A percentile compares a stretch with the other conserved stretches of the same genome.
phyloP scores from a whole-genome alignment of 2,329 filamentous ascomycete species.

The Diaporthe sp. region DNA sequence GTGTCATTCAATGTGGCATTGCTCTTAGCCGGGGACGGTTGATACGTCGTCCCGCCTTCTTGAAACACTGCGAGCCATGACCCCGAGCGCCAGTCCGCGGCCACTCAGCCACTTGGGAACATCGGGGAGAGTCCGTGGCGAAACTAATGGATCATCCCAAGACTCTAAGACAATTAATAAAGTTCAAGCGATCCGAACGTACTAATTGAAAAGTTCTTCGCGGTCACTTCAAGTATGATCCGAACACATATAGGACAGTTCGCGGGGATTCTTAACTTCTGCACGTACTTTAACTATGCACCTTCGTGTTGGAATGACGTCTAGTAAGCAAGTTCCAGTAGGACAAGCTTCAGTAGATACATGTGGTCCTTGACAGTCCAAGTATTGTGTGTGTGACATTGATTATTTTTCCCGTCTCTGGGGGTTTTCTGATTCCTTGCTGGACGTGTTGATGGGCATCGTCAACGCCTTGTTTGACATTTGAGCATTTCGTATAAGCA shows the following conservation, averaged over 20 bases:
- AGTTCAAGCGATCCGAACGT: neutral
- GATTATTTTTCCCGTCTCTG: too few species aligned
- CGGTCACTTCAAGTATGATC: neutral
- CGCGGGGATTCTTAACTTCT: neutral
- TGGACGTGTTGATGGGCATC: too few species aligned
- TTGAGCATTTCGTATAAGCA: neutral
- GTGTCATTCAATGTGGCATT: neutral
- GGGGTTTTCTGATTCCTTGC: neutral
- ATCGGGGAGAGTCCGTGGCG: neutral
- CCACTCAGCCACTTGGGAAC: neutral
- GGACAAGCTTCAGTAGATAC: neutral
- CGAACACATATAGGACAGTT: neutral
- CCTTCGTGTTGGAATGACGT: too few species aligned
- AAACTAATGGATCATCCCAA: slow-evolving; percentile 11
- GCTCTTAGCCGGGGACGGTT: neutral
- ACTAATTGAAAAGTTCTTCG: neutral
- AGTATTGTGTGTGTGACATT: neutral
- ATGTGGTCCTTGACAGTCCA: too few species aligned
- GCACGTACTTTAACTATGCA: neutral
- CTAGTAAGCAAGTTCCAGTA: neutral
- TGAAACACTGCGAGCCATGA: slow-evolving; percentile 20
- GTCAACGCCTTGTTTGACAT: too few species aligned
- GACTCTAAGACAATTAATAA: neutral
- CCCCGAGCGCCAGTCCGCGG: neutral
- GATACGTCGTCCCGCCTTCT: slow-evolving; percentile 26